Percentiles rank a stretch among this genome's conserved stretches.
Evolutionary conservation across 2,329 filamentous ascomycete genomes (phyloP).

Genomic region (Xylariaceae sp.): DNA sequence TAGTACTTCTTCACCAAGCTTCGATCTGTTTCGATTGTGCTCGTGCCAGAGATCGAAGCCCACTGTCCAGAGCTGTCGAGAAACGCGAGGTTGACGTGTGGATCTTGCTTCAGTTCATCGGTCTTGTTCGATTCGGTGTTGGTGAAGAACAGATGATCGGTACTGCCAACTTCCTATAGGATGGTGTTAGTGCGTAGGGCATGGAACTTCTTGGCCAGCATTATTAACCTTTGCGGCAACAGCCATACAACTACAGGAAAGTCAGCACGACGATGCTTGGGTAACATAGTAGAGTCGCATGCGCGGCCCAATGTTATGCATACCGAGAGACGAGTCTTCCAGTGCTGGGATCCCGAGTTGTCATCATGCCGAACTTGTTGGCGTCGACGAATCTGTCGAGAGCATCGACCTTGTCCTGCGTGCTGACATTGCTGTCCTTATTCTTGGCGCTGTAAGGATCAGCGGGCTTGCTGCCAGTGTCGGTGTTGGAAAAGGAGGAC

Average conservation of each 20-base stretch:
- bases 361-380: conserved; percentile 87
- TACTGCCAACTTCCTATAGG: conserved; percentile 66
- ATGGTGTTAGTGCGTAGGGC: no score
- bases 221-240: conserved; percentile 66
- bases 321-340: conserved; percentile 62
- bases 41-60: conserved; percentile 78
- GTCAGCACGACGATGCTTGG: no score
- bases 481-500: conserved; percentile 54
- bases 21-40: conserved; percentile 66
- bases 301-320: no score
- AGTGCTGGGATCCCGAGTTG: conserved; percentile 63
- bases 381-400: conserved; percentile 66
- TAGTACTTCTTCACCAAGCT: conserved; percentile 71
- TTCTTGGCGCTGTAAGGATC: conserved; percentile 78
- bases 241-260: conserved; percentile 66
- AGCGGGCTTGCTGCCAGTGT: conserved; percentile 58
- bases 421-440: conserved; percentile 56
- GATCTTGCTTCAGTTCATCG: conserved; percentile 68
- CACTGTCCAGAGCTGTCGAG: conserved; percentile 73
- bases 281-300: no score
- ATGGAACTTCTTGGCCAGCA: background rate
- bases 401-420: conserved; percentile 74
- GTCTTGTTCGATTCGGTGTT: conserved; percentile 90
- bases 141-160: conserved; percentile 85
- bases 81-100: conserved; percentile 78